Base-by-base conservation (phyloP, 2,329 filamentous ascomycete species). In the Aspergillus fructus region DNA sequence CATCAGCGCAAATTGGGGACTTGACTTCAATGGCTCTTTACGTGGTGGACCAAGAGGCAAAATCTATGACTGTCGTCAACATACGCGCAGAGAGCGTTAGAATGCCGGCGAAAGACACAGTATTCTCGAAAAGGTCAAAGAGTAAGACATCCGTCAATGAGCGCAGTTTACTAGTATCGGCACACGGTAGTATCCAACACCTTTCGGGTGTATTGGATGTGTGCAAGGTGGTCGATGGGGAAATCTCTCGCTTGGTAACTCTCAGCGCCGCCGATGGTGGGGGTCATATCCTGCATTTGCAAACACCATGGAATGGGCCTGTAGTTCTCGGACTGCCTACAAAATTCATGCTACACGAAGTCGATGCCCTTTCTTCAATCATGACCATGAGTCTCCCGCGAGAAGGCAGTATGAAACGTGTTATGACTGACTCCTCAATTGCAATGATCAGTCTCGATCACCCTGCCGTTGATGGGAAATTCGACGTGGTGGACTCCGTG, bases 271-370 rank as follows among this genome's bases (percentile, higher is more conserved):
- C 85, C 23, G 81, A 82, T 50, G 79, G 85, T 62, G 87, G 88
- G 1, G 81, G 82, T 30, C 83, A 85, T 47, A 85, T 89, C 66
- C 74, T 93, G 15, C 90, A 87, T 62, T 76, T 90, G 9, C 89
- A 92, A 71, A 88, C 88, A 5, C 89, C 89, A 0, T 93, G 89
- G 89, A 87, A 87, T 56, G 82, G 83, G 52, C 79, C 89, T 12
- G 85, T 86, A n/a, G 85, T 85, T 43, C 75, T 92, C n/a, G 77
- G 81, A 0, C 74, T 91, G 2, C 87, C 89, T 2, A 64, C 59
- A 6, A 76, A 80, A 27, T 76, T 91, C 19, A 80, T 81, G 58
- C 71, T 85, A 21, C 81, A 86, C 56, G 85, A 89, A 61, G 78
- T 82, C 24, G 81, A 84, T 64, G 83, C 80, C 56, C 75, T 89